phyloP scores from a whole-genome alignment of 2,329 filamentous ascomycete genomes.

The Fusarium pseudograminearum region DNA sequence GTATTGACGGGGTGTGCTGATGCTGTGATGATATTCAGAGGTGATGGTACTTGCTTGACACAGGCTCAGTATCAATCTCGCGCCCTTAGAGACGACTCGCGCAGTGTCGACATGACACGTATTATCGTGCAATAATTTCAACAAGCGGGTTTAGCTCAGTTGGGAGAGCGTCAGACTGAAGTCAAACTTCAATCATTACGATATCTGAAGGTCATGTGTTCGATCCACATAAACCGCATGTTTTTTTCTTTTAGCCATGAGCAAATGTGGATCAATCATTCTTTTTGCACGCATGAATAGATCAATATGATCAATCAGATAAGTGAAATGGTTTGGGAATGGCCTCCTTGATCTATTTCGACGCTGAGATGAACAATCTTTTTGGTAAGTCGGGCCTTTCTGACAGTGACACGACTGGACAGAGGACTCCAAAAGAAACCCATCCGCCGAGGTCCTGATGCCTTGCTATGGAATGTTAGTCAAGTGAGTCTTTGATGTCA shows the following conservation, averaged over 20 bases:
- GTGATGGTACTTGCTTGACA: not conserved
- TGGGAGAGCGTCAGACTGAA: slow-evolving; percentile 48
- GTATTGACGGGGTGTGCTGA: not conserved
- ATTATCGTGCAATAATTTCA: not conserved
- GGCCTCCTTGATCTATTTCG: not conserved
- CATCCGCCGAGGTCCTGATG: too few species aligned
- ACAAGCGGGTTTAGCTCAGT: slow-evolving; percentile 50
- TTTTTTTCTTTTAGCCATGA: slow-evolving; percentile 25
- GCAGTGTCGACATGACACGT: not conserved
- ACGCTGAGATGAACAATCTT: not conserved
- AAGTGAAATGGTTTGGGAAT: not conserved
- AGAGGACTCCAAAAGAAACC: too few species aligned
- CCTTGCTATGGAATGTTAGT: too few species aligned
- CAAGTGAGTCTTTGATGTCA: too few species aligned
- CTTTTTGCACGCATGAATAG: not conserved
- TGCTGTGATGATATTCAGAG: not conserved
- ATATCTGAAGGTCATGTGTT: slow-evolving; percentile 51
- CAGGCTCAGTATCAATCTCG: not conserved
- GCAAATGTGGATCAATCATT: too few species aligned
- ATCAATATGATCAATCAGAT: not conserved
- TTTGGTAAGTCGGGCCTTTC: not conserved
- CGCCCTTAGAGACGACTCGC: not conserved
- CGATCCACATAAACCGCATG: slow-evolving; percentile 50
- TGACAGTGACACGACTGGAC: too few species aligned
- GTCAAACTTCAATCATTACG: slow-evolving; percentile 38